These are phyloP conservation scores for Naganishia liquefaciens DNA, from an alignment of 1,284 basidiomycete genomes.

Conservation along the genomic window DNA sequence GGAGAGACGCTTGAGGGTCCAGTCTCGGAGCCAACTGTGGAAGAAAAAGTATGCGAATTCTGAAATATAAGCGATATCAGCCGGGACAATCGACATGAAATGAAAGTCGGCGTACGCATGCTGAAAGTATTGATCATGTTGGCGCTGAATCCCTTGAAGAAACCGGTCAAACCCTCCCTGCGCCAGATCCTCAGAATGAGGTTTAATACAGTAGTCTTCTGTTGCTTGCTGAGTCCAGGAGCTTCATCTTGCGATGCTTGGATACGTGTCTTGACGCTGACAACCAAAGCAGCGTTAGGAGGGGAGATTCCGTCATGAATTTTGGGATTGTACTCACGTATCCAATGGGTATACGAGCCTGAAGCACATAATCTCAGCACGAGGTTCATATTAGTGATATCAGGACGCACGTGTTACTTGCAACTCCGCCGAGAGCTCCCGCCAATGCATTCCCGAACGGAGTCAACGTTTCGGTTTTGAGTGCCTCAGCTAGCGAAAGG, in stretches of 20 bases:
- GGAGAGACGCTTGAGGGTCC: slow-evolving; percentile 39
- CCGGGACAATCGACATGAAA: neutral
- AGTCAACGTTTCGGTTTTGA: slow-evolving; percentile 62
- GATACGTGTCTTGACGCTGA: slow-evolving; percentile 90
- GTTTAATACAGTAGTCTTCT: slow-evolving; percentile 58
- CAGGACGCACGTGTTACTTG: slow-evolving; percentile 80
- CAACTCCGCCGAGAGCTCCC: slow-evolving; percentile 90
- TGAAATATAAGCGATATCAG: slow-evolving; percentile 48
- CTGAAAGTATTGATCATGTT: slow-evolving; percentile 98
- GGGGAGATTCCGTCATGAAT: neutral
- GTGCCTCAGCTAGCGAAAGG: slow-evolving; percentile 23
- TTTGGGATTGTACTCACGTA: slow-evolving; percentile 55
- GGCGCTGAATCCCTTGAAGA: slow-evolving; percentile 93
- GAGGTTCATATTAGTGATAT: neutral
- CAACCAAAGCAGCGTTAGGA: neutral
- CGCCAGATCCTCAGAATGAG: slow-evolving; percentile 71
- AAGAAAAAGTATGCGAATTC: slow-evolving; percentile 99
- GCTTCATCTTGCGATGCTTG: slow-evolving; percentile 62
- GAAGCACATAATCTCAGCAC: slow-evolving; percentile 17
- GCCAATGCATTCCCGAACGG: slow-evolving; percentile 91
- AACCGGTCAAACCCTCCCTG: slow-evolving; percentile 75
- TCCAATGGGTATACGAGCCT: slow-evolving; percentile 95
- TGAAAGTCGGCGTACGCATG: slow-evolving; percentile 66
- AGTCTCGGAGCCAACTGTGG: slow-evolving; percentile 81
- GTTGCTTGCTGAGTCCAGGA: slow-evolving; percentile 37